Evolutionary conservation across 768 basidiomycete genomes (phyloP).

Genomic region (Naganishia vaughanmartiniae): DNA sequence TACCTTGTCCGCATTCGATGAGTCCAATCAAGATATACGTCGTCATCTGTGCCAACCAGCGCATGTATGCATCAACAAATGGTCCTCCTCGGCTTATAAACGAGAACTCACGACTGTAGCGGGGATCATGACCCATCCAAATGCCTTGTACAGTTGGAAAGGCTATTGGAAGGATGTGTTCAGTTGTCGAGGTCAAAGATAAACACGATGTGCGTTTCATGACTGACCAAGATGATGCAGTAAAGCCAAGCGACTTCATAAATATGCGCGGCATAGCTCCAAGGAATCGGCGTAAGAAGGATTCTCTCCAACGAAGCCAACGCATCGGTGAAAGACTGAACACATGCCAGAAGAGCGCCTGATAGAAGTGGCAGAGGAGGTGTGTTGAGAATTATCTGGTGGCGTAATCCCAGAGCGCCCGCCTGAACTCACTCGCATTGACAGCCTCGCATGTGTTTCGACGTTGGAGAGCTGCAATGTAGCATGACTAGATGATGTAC

Average conservation of each 20-base stretch:
- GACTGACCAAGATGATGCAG: slow-evolving; percentile 38
- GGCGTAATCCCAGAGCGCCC: too few species aligned
- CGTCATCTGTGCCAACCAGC: slow-evolving; percentile 34
- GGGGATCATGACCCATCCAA: slow-evolving; percentile 49
- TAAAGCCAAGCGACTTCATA: slow-evolving; percentile 49
- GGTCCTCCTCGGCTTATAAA: too few species aligned
- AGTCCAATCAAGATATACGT: slow-evolving; percentile 46
- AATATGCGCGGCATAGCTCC: slow-evolving; percentile 47
- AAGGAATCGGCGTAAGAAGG: slow-evolving; percentile 49
- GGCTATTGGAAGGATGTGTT: slow-evolving; percentile 25
- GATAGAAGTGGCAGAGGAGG: not conserved
- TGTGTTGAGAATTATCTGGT: not conserved
- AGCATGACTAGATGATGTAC: slow-evolving; percentile 30
- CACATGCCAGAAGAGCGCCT: slow-evolving; percentile 38
- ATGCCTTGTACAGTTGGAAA: slow-evolving; percentile 47
- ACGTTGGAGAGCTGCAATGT: slow-evolving; percentile 40
- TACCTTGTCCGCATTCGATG: slow-evolving; percentile 31
- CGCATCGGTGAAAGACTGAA: slow-evolving; percentile 41
- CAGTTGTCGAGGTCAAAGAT: not conserved
- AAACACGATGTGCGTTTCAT: not conserved
- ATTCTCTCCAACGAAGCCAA: slow-evolving; percentile 46
- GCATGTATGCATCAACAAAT: not conserved
- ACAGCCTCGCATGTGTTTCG: slow-evolving; percentile 47
- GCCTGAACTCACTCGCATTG: slow-evolving; percentile 33
- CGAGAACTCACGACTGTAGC: slow-evolving; percentile 41